A percentile compares a stretch with the other conserved stretches of the same genome.
phyloP scores from a whole-genome alignment of 139 green algal genomes.

The Closterium sp. region DNA sequence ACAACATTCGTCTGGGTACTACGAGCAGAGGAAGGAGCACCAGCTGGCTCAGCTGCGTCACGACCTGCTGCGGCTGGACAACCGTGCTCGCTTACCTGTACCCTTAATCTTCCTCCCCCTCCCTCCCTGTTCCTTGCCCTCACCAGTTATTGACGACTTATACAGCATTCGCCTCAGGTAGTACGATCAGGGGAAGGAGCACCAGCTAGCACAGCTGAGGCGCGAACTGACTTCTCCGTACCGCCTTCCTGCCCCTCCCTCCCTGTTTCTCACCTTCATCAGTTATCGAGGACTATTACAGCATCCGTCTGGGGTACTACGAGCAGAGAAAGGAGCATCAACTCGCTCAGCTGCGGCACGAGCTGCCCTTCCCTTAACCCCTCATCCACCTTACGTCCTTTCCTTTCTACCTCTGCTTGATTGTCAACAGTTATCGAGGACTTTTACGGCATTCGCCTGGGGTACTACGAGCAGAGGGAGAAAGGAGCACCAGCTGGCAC shows the following conservation, averaged over 20 bases:
- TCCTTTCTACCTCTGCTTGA: too few species aligned
- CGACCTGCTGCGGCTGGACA: too few species aligned
- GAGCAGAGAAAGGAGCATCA: slow-evolving; percentile 65
- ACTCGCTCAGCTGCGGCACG: slow-evolving; percentile 47
- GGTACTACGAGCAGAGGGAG: not conserved
- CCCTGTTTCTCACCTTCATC: too few species aligned
- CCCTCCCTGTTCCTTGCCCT: too few species aligned
- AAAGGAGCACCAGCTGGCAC: not conserved
- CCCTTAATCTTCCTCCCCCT: too few species aligned
- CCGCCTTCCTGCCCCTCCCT: too few species aligned
- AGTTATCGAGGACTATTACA: not conserved
- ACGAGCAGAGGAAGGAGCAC: not conserved
- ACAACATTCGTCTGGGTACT: slow-evolving; percentile 58
- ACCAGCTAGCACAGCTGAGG: slow-evolving; percentile 46
- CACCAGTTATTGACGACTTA: slow-evolving; percentile 78
- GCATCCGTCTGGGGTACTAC: slow-evolving; percentile 84
- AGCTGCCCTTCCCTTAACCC: slow-evolving; percentile 56
- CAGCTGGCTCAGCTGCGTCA: not conserved
- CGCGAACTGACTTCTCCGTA: slow-evolving; percentile 58
- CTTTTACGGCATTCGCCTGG: slow-evolving; percentile 56
- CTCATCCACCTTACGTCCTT: too few species aligned
- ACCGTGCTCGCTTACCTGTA: too few species aligned
- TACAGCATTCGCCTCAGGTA: slow-evolving; percentile 79
- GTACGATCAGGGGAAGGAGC: slow-evolving; percentile 75
- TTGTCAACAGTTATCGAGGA: not conserved